Conservation (phyloP, 2,329 filamentous ascomycete genomes). For the Talaromyces sp. region DNA sequence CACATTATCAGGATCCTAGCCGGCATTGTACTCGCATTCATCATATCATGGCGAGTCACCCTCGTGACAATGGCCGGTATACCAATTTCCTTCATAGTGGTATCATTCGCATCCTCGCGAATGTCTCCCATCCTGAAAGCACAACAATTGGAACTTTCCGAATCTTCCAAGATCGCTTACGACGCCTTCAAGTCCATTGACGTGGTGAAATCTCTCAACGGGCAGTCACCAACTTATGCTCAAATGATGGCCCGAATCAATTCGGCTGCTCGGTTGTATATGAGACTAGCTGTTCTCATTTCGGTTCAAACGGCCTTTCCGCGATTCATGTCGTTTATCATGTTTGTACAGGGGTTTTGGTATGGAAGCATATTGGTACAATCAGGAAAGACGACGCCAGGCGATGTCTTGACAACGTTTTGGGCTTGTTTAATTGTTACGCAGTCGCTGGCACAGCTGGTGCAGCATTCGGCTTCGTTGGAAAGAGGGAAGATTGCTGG, state of each 20-base stretch:
- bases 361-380: slow-evolving; percentile 71
- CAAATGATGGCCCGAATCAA: slow-evolving; percentile 61
- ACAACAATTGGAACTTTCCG: slow-evolving; percentile 65
- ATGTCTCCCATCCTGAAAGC: slow-evolving; percentile 64
- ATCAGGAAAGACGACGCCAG: slow-evolving; percentile 56
- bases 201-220: slow-evolving; percentile 82
- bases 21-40: slow-evolving; percentile 69
- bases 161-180: slow-evolving; percentile 68
- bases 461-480: slow-evolving; percentile 73
- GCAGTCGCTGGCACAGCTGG: slow-evolving; percentile 68
- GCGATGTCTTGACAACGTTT: slow-evolving; percentile 76
- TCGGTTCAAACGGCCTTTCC: slow-evolving; percentile 70
- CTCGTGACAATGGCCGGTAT: slow-evolving; percentile 72
- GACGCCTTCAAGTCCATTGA: slow-evolving; percentile 73
- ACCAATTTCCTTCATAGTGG: slow-evolving; percentile 61
- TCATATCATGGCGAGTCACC: slow-evolving; percentile 79
- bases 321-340: slow-evolving; percentile 68
- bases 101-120: slow-evolving; percentile 58
- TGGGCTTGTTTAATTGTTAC: slow-evolving; percentile 76
- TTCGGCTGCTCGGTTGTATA: slow-evolving; percentile 61
- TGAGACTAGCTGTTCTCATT: slow-evolving; percentile 65
- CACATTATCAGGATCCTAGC: slow-evolving; percentile 63
- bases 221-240: slow-evolving; percentile 64
- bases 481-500: slow-evolving; percentile 77
- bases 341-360: slow-evolving; percentile 90